Conservation (phyloP, 768 basidiomycete species). For the Naganishia antarctica region DNA sequence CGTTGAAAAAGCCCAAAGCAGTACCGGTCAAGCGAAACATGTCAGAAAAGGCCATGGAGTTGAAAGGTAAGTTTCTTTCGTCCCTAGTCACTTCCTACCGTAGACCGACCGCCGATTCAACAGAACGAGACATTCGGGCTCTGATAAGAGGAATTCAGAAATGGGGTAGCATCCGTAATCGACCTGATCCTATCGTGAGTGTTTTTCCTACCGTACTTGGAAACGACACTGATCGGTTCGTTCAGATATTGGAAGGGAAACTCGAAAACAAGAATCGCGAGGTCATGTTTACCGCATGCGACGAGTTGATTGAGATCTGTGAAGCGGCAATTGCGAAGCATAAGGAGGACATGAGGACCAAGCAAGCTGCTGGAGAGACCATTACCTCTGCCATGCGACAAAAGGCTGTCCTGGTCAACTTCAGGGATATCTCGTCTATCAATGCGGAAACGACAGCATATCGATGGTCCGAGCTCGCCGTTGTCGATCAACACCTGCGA, state of each 20-base stretch:
- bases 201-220: not conserved
- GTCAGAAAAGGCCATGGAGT: slow-evolving; percentile 88
- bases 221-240: slow-evolving; percentile 7
- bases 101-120: not conserved
- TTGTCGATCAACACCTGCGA: slow-evolving; percentile 72
- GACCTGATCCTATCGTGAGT: slow-evolving; percentile 89
- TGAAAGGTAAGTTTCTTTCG: slow-evolving; percentile 58
- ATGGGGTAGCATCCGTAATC: slow-evolving; percentile 93
- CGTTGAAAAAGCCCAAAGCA: slow-evolving; percentile 40
- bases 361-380: slow-evolving; percentile 76
- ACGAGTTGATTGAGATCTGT: slow-evolving; percentile 86
- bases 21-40: slow-evolving; percentile 74
- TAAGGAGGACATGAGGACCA: slow-evolving; percentile 70
- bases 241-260: slow-evolving; percentile 78
- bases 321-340: slow-evolving; percentile 75
- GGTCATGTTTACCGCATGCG: slow-evolving; percentile 82
- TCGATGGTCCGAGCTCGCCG: slow-evolving; percentile 78
- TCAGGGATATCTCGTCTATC: slow-evolving; percentile 82
- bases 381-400: slow-evolving; percentile 90
- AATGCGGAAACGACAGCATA: slow-evolving; percentile 96
- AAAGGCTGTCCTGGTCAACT: slow-evolving; percentile 91
- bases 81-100: not conserved
- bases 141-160: slow-evolving; percentile 90
- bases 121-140: slow-evolving; percentile 88
- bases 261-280: slow-evolving; percentile 88